Conservation (phyloP, 2,329 filamentous ascomycete genomes). For the Seiridium cupressi region DNA sequence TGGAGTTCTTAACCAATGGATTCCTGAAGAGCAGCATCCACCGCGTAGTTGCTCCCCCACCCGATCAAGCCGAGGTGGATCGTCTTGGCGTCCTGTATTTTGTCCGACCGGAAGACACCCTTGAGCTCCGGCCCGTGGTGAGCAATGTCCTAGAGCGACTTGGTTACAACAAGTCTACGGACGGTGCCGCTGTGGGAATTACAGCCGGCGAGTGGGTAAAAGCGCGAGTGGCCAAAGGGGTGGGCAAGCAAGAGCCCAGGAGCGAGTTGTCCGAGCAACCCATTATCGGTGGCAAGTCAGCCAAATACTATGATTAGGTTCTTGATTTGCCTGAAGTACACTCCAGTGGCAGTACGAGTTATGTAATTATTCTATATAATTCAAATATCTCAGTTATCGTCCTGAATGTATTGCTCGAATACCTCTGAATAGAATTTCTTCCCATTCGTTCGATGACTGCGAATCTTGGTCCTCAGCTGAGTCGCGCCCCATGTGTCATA, state of each 20-base stretch:
- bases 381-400: constrained; percentile 20
- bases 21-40: constrained; percentile 44
- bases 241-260: constrained; percentile 18
- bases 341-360: too few species aligned
- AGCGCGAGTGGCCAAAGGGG: constrained; percentile 24
- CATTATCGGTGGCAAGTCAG: constrained; percentile 29
- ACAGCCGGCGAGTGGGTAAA: constrained; percentile 35
- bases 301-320: constrained; percentile 30
- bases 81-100: constrained; percentile 47
- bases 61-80: constrained; percentile 41
- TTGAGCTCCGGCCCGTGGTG: constrained; percentile 27
- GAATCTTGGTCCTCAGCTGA: constrained; percentile 51
- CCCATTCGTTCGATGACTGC: constrained; percentile 49
- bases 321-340: too few species aligned
- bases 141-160: constrained; percentile 31
- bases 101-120: constrained; percentile 31
- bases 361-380: too few species aligned
- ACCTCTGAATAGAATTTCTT: constrained; percentile 44
- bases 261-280: constrained; percentile 25
- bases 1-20: constrained; percentile 45
- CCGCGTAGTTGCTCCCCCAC: constrained; percentile 39
- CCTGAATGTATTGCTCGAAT: constrained; percentile 45
- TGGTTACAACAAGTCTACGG: constrained; percentile 25
- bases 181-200: constrained; percentile 23
- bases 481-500: constrained; percentile 56